These are phyloP conservation scores for Nannochloris sp. DNA, from an alignment of 139 green algal species.

Conservation along the genomic window DNA sequence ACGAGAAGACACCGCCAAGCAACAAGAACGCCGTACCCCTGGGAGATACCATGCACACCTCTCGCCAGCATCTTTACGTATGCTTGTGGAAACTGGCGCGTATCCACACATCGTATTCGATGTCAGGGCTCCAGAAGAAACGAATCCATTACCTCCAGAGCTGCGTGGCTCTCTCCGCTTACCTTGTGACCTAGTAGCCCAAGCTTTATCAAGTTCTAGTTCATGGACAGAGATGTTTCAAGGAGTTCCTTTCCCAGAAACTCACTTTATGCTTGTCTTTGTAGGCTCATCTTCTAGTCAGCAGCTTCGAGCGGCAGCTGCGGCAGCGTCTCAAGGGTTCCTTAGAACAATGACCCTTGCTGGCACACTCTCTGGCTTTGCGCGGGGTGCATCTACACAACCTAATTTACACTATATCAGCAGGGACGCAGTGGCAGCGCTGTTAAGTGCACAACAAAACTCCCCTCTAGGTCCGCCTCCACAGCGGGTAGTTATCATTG, in stretches of 20 bases:
- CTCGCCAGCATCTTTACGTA: slow-evolving; percentile 23
- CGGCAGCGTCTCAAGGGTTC: slow-evolving; percentile 20
- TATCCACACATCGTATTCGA: slow-evolving; percentile 31
- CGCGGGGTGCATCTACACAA: slow-evolving; percentile 6
- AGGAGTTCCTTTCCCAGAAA: slow-evolving; percentile 7
- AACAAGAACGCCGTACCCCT: neutral
- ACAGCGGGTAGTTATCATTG: slow-evolving; percentile 29
- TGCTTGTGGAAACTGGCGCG: slow-evolving; percentile 35
- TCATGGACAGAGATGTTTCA: slow-evolving; percentile 21
- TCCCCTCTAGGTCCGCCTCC: neutral
- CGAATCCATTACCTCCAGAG: slow-evolving; percentile 20
- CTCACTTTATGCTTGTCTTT: slow-evolving; percentile 35
- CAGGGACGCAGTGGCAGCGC: slow-evolving; percentile 29
- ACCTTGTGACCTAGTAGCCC: slow-evolving; percentile 13
- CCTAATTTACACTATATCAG: slow-evolving; percentile 30
- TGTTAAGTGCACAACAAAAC: neutral
- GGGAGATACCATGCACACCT: slow-evolving; percentile 18
- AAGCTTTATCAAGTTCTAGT: slow-evolving; percentile 1
- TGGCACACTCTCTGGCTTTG: slow-evolving; percentile 16
- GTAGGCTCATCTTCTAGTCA: slow-evolving; percentile 14
- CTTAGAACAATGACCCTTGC: slow-evolving; percentile 23
- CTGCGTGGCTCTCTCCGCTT: slow-evolving; percentile 18
- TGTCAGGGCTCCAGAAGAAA: slow-evolving; percentile 10
- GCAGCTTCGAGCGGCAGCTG: slow-evolving; percentile 14
- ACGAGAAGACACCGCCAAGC: neutral